Evolutionary conservation across 306 rosid genomes (phyloP).

Genomic region (Castanea sativa): DNA sequence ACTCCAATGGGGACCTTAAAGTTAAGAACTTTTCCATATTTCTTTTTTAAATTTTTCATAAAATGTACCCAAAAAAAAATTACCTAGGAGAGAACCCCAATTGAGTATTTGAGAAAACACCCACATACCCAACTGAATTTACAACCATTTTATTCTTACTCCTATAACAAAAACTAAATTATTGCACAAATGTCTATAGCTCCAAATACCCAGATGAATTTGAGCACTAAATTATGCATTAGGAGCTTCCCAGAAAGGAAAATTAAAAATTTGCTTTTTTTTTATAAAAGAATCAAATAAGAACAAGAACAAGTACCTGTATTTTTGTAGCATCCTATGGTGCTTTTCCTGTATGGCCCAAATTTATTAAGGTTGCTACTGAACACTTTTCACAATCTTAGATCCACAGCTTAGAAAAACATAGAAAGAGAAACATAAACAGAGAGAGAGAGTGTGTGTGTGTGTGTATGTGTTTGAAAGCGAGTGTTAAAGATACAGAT

Average conservation of each 20-base stretch:
- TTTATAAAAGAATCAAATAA: not conserved
- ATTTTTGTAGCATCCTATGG: not conserved
- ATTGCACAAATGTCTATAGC: not conserved
- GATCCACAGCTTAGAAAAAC: slow-evolving; percentile 13
- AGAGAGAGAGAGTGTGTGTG: not conserved
- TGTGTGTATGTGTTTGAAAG: not conserved
- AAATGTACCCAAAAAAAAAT: not conserved
- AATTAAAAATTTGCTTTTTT: too few relatives aligned
- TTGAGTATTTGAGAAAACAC: not conserved
- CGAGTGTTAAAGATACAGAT: not conserved
- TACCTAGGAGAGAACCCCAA: not conserved
- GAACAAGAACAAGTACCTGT: slow-evolving; percentile 13
- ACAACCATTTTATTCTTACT: not conserved
- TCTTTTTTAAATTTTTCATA: not conserved
- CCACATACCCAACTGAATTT: not conserved
- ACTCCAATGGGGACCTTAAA: not conserved
- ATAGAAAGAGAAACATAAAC: not conserved
- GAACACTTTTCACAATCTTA: slow-evolving; percentile 16
- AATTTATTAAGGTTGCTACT: not conserved
- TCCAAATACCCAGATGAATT: not conserved
- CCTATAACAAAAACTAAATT: not conserved
- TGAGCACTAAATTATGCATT: not conserved
- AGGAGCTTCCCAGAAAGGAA: not conserved
- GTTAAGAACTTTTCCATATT: not conserved
- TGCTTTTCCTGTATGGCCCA: not conserved